Evolutionary conservation across 768 basidiomycete genomes (phyloP).

Genomic region (Boletus pseudo-olivaceus): DNA sequence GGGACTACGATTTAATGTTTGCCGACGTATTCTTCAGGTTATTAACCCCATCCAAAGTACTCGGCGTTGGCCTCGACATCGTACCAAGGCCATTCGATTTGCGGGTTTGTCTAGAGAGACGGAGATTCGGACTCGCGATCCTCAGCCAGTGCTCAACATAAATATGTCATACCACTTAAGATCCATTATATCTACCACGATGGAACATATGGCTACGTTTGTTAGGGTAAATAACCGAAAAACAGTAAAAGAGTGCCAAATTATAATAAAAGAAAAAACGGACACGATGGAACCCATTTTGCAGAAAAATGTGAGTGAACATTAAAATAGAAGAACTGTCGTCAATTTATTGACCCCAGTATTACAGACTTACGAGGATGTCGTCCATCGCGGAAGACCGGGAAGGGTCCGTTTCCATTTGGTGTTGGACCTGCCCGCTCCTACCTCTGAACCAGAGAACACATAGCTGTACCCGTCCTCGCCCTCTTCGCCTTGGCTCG

Average conservation of each 20-base stretch:
- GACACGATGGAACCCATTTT: conserved; percentile 6
- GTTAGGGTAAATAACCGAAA: conserved; percentile 2
- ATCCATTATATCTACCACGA: conserved; percentile 23
- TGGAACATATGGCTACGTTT: conserved; percentile 17
- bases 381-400: conserved; percentile 29
- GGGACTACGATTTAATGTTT: too few relatives aligned
- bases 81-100: too few relatives aligned
- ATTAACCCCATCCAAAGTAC: background rate
- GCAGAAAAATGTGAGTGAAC: conserved; percentile 6
- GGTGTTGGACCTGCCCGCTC: conserved; percentile 13
- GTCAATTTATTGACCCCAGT: background rate
- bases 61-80: background rate
- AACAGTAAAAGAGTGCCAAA: conserved; percentile 6
- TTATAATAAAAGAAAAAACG: background rate
- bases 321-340: background rate
- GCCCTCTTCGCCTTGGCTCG: conserved; percentile 27
- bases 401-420: conserved; percentile 35
- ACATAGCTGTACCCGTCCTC: conserved; percentile 26
- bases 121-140: background rate
- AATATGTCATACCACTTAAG: background rate
- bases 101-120: too few relatives aligned
- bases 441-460: conserved; percentile 20
- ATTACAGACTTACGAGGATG: conserved; percentile 18
- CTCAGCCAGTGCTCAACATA: background rate
- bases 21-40: too few relatives aligned